Percentiles rank a stretch among this genome's conserved stretches.
phyloP scores from a whole-genome alignment of 306 rosid species.

The Rubus parviflorus region DNA sequence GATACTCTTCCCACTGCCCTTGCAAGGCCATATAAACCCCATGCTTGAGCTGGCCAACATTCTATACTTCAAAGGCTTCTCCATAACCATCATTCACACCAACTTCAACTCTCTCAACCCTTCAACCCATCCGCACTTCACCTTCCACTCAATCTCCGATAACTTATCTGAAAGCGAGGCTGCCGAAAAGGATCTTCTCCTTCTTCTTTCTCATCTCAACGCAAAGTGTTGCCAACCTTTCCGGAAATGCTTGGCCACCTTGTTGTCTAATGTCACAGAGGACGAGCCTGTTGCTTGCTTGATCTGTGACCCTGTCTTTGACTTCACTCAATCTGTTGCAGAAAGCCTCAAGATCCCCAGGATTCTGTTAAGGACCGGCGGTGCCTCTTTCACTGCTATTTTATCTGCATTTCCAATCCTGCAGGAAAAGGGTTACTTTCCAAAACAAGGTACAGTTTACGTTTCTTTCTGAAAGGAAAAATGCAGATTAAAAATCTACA shows the following conservation, averaged over 20 bases:
- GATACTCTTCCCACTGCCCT: slow-evolving; percentile 26
- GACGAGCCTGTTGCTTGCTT: slow-evolving; percentile 40
- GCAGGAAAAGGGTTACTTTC: slow-evolving; percentile 37
- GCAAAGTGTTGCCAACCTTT: slow-evolving; percentile 22
- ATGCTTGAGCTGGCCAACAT: slow-evolving; percentile 36
- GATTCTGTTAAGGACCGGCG: slow-evolving; percentile 39
- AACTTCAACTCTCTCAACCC: slow-evolving; percentile 24
- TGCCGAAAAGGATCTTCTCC: background rate
- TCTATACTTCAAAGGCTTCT: slow-evolving; percentile 29
- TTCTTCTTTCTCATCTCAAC: slow-evolving; percentile 15
- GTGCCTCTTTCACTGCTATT: slow-evolving; percentile 30
- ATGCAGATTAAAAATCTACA: background rate
- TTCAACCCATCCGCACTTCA: slow-evolving; percentile 15
- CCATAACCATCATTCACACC: slow-evolving; percentile 27
- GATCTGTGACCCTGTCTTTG: slow-evolving; percentile 41
- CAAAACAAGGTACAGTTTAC: slow-evolving; percentile 38
- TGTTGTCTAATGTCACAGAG: slow-evolving; percentile 13
- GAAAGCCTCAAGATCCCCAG: slow-evolving; percentile 37
- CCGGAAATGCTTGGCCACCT: slow-evolving; percentile 28
- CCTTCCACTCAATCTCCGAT: slow-evolving; percentile 9
- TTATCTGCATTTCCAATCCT: slow-evolving; percentile 42
- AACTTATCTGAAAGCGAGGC: slow-evolving; percentile 1
- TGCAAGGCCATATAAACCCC: slow-evolving; percentile 37
- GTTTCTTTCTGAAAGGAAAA: background rate
- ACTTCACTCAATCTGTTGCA: slow-evolving; percentile 45